Conservation (phyloP, 2,329 filamentous ascomycete genomes). For the Septoria linicola region DNA sequence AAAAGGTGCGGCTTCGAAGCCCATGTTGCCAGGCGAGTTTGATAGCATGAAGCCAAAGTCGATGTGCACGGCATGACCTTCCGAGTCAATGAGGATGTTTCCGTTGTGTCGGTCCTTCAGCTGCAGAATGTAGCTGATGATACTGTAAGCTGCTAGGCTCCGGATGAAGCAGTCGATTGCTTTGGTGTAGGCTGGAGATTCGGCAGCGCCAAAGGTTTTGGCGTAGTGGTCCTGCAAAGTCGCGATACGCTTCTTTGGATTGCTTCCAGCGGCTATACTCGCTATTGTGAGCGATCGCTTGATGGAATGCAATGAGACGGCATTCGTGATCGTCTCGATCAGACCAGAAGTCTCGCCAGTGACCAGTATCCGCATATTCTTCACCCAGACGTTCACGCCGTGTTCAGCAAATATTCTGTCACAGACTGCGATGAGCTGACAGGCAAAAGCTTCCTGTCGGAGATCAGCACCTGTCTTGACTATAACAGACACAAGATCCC, state of each 20-base stretch:
- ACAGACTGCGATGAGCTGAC: conserved; percentile 78
- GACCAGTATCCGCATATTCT: conserved; percentile 81
- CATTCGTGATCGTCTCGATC: conserved; percentile 85
- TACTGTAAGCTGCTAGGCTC: conserved; percentile 80
- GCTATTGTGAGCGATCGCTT: conserved; percentile 78
- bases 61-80: conserved; percentile 84
- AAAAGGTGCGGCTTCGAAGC: conserved; percentile 83
- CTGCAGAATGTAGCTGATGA: conserved; percentile 80
- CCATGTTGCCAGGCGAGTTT: conserved; percentile 79
- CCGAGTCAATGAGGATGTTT: conserved; percentile 80
- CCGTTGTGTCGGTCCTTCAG: conserved; percentile 85
- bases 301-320: conserved; percentile 80
- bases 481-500: conserved; percentile 83
- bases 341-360: conserved; percentile 81
- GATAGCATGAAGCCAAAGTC: conserved; percentile 90
- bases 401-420: conserved; percentile 79
- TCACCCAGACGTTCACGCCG: conserved; percentile 77
- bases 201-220: conserved; percentile 70
- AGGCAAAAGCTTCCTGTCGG: conserved; percentile 81
- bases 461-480: conserved; percentile 78
- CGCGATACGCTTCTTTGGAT: conserved; percentile 73
- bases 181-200: conserved; percentile 66
- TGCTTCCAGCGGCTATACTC: conserved; percentile 68
- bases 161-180: conserved; percentile 77
- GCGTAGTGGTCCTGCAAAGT: conserved; percentile 79